phyloP scores from a whole-genome alignment of 164 flowering plant species.

The Brasenia schreberi region DNA sequence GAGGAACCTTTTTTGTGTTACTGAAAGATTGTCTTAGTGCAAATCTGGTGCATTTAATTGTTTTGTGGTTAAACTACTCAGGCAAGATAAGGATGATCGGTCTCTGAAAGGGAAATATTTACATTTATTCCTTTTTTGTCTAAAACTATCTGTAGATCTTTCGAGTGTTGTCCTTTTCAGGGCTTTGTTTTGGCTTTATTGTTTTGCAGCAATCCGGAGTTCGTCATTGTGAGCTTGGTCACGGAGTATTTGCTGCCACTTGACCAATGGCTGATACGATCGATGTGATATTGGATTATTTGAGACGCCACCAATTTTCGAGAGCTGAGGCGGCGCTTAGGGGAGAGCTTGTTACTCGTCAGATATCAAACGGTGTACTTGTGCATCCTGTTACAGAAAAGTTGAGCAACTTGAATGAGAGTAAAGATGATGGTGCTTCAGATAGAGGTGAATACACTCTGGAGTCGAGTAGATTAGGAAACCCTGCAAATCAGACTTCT shows the following conservation, averaged over 20 bases:
- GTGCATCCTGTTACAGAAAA: not conserved
- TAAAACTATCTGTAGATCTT: not conserved
- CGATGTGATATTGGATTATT: constrained; percentile 58
- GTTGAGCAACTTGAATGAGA: not conserved
- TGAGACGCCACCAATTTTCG: constrained; percentile 48
- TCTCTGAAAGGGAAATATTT: too few relatives aligned
- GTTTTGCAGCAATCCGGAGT: not conserved
- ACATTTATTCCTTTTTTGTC: too few relatives aligned
- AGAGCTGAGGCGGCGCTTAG: constrained; percentile 83
- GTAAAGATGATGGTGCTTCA: not conserved
- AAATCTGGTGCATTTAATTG: not conserved
- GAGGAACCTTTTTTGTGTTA: not conserved
- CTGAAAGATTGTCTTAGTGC: not conserved
- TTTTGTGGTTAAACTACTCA: not conserved
- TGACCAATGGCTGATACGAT: constrained; percentile 45
- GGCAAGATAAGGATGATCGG: not conserved
- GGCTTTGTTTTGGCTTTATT: too few relatives aligned
- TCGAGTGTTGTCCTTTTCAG: not conserved
- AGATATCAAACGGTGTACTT: not conserved
- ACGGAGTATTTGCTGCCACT: not conserved
- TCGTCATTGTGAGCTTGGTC: not conserved
- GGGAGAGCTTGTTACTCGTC: constrained; percentile 35
- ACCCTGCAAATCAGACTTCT: not conserved
- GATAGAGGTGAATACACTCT: not conserved
- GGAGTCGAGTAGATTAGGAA: not conserved